Conservation (phyloP, 768 basidiomycete species). For the Candolleomyces aberdarensis region DNA sequence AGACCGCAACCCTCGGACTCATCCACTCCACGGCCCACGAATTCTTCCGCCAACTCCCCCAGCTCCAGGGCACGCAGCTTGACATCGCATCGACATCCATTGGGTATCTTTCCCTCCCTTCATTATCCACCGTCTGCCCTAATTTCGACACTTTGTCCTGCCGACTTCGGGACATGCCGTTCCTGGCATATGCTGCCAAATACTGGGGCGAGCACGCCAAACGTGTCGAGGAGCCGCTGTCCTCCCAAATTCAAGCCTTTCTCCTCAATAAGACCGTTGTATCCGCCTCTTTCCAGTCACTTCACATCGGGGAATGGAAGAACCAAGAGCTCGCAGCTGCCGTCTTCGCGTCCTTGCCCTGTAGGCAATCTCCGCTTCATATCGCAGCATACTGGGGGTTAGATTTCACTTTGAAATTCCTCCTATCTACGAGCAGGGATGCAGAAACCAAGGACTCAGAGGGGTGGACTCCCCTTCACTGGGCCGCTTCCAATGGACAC, state of each 20-base stretch:
- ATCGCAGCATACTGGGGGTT: slow-evolving; percentile 1
- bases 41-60: not conserved
- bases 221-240: not conserved
- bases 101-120: not conserved
- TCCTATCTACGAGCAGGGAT: not conserved
- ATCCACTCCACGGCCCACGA: not conserved
- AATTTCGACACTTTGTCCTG: not conserved
- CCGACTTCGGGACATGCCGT: not conserved
- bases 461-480: not conserved
- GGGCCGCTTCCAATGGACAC: not conserved
- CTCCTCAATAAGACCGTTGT: not conserved
- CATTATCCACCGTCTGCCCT: not conserved
- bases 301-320: not conserved
- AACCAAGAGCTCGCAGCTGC: not conserved
- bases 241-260: not conserved
- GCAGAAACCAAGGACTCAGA: not conserved
- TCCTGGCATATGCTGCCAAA: not conserved
- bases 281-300: not conserved
- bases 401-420: not conserved
- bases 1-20: not conserved
- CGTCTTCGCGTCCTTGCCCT: not conserved
- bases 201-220: not conserved
- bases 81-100: not conserved
- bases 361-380: not conserved
- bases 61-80: not conserved